These are phyloP conservation scores for Phaeosphaeriaceae sp. DNA, from an alignment of 2,329 filamentous ascomycete species.

Conservation along the genomic window DNA sequence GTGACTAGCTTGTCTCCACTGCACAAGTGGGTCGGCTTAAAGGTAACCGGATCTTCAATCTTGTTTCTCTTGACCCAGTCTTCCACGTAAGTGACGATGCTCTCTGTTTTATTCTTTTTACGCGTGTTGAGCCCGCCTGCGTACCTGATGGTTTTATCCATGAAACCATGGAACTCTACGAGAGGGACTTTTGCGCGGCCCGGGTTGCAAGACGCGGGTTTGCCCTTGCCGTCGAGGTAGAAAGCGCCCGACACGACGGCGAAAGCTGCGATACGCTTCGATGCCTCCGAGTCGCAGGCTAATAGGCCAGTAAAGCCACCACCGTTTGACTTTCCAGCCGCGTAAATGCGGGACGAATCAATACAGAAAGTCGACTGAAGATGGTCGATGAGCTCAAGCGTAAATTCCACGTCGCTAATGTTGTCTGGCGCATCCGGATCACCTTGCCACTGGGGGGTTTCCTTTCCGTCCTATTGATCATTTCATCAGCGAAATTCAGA, in stretches of 20 bases:
- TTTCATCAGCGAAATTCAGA: slow-evolving; percentile 10
- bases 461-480: slow-evolving; percentile 10
- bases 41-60: slow-evolving; percentile 31
- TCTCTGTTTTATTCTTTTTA: slow-evolving; percentile 23
- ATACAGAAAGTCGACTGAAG: slow-evolving; percentile 54
- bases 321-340: slow-evolving; percentile 62
- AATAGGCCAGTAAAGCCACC: slow-evolving; percentile 58
- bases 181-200: slow-evolving; percentile 45
- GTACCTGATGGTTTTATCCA: slow-evolving; percentile 52
- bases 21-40: slow-evolving; percentile 34
- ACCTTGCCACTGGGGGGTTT: slow-evolving; percentile 50
- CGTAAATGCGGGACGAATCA: slow-evolving; percentile 53
- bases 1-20: slow-evolving; percentile 35
- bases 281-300: slow-evolving; percentile 54
- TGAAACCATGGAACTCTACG: slow-evolving; percentile 54
- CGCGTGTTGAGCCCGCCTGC: slow-evolving; percentile 39
- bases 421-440: slow-evolving; percentile 47
- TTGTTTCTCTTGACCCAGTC: slow-evolving; percentile 49
- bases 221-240: slow-evolving; percentile 44
- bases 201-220: slow-evolving; percentile 35
- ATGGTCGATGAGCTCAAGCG: slow-evolving; percentile 50
- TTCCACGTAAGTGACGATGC: slow-evolving; percentile 40
- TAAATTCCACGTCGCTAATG: slow-evolving; percentile 55
- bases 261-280: slow-evolving; percentile 57
- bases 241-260: slow-evolving; percentile 57